Evolutionary conservation across 2,329 filamentous ascomycete genomes (phyloP), one percentile per base, ranked within the genome.

Genomic region (Penicillium aurantiogriseum): DNA sequence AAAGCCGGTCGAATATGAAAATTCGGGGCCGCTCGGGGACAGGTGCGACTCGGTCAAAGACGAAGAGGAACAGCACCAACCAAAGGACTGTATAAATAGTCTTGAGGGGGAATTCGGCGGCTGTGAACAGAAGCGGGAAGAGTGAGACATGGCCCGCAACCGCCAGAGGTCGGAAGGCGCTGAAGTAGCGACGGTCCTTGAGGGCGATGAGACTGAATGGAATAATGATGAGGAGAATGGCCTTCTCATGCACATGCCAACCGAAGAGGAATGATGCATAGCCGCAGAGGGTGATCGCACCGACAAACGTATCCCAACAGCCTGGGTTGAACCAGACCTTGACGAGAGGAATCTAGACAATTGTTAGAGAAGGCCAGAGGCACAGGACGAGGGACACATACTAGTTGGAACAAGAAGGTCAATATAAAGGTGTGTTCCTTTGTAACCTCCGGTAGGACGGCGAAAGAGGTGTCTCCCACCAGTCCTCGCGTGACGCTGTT

Each of bases 181-280:
- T 88, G 33, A 97, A 86, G 71, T 96, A 92, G 27, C 94, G 87
- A 51, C 94, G 86, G 73, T 97, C 92, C 72, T 89, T 89, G 51
- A 97, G 84, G 0, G 93, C 92, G 59, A 97, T 88, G 60, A 99
- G 83, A 66, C 90, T 95, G 80, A 97, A 97, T 0, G 94, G 94
- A 48, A 97, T 90, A 64, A 99, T 92, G 70, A 97, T 89, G 21
- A 97, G 84, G 23, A 99, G 83, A 56, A 99, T 90, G 1, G 94
- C 94, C 76, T 99, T 99, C 72, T 99, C 94, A 69, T 99, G 94
- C 9, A 99, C 94, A 71, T 99, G 94, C 92, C 93, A 99, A 56
- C 94, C 93, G 67, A 97, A 97, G 10, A 99, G 82, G 77, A 99
- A 99, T 0, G 93, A 97, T 0, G 93, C 90, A 71, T 97, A 99